Conservation (phyloP, 345 rosid genomes). For the Brassica juncea region DNA sequence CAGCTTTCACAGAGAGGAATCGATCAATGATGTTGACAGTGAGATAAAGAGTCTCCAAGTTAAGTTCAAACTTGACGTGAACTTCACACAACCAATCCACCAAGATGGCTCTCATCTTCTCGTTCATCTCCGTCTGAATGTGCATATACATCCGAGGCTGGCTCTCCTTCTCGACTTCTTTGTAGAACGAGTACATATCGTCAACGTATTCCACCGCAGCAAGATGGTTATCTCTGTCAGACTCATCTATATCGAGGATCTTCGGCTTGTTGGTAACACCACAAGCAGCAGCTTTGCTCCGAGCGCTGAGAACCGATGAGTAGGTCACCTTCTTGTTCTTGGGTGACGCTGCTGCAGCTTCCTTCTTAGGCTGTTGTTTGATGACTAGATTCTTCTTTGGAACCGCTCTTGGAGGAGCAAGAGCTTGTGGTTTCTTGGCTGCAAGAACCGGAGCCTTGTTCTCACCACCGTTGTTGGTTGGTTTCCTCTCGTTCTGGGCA, state of each 20-base stretch:
- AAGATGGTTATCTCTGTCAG: slow-evolving; percentile 62
- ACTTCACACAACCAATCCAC: slow-evolving; percentile 91
- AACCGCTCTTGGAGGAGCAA: slow-evolving; percentile 25
- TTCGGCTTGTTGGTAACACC: slow-evolving; percentile 58
- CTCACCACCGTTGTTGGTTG: slow-evolving; percentile 4
- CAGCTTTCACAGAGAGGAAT: slow-evolving; percentile 62
- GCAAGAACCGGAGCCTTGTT: slow-evolving; percentile 30
- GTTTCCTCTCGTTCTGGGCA: slow-evolving; percentile 5
- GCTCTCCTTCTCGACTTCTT: slow-evolving; percentile 62
- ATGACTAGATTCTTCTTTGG: slow-evolving; percentile 30
- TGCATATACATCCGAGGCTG: slow-evolving; percentile 64
- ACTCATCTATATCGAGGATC: slow-evolving; percentile 61
- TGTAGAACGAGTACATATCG: slow-evolving; percentile 82
- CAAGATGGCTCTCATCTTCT: slow-evolving; percentile 82
- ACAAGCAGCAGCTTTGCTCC: slow-evolving; percentile 81
- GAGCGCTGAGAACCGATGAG: slow-evolving; percentile 75
- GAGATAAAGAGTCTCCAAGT: slow-evolving; percentile 84
- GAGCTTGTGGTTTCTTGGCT: slow-evolving; percentile 25
- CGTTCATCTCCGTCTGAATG: slow-evolving; percentile 68
- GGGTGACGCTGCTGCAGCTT: slow-evolving; percentile 8
- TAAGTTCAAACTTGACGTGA: slow-evolving; percentile 75
- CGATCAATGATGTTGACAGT: slow-evolving; percentile 79
- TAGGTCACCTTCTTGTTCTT: slow-evolving; percentile 57
- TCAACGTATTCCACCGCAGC: slow-evolving; percentile 88
- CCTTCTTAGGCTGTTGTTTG: slow-evolving; percentile 26